These are phyloP conservation scores for Singerocomus inundabilis DNA, from an alignment of 1,284 basidiomycete genomes.

Conservation along the genomic window DNA sequence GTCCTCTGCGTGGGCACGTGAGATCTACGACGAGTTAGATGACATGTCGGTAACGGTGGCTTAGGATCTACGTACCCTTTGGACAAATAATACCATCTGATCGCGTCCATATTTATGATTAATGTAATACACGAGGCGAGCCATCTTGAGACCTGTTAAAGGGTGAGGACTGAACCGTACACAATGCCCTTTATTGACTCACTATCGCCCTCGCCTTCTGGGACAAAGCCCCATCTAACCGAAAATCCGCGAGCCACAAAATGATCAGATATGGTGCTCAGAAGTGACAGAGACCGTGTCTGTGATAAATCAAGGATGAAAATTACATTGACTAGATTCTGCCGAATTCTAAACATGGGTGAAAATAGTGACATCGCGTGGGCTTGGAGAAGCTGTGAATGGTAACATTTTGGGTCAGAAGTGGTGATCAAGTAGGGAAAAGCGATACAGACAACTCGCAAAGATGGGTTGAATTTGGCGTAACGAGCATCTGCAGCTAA, in stretches of 20 bases:
- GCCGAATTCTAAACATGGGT: constrained; percentile 57
- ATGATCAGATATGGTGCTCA: constrained; percentile 60
- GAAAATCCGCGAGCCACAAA: constrained; percentile 75
- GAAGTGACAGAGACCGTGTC: constrained; percentile 55
- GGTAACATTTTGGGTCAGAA: constrained; percentile 6
- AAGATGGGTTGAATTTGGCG: constrained; percentile 45
- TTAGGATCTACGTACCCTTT: constrained; percentile 41
- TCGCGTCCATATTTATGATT: constrained; percentile 62
- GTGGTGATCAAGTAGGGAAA: neutral
- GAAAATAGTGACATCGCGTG: constrained; percentile 80
- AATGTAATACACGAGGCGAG: constrained; percentile 69
- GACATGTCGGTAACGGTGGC: neutral
- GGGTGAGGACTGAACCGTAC: constrained; percentile 7
- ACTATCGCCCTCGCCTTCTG: constrained; percentile 62
- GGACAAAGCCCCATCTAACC: constrained; percentile 82
- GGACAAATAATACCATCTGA: constrained; percentile 60
- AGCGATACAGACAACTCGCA: constrained; percentile 12
- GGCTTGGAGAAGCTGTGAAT: constrained; percentile 59
- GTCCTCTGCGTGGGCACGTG: constrained; percentile 36
- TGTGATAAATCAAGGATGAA: constrained; percentile 77
- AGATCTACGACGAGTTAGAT: constrained; percentile 29
- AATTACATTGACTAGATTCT: constrained; percentile 82
- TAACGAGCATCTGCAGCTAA: constrained; percentile 80
- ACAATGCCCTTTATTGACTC: constrained; percentile 19
- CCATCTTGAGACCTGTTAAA: constrained; percentile 62